Conservation (phyloP, 192 early-diverging fungal species). For the Paraglomus brasilianum region DNA sequence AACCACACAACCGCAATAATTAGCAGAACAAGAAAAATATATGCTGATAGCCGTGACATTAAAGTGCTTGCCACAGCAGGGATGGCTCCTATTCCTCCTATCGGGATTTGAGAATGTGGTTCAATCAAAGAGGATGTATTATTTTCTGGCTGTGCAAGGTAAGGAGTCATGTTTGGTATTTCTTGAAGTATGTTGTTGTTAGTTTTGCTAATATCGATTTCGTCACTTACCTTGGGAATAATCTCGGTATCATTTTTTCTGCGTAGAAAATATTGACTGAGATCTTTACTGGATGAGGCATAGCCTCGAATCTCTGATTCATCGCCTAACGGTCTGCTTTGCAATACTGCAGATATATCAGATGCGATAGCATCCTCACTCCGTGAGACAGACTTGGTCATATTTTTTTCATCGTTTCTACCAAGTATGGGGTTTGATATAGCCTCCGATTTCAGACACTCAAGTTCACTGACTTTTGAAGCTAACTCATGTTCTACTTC, state of each 20-base stretch:
- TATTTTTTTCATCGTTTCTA: conserved; percentile 10
- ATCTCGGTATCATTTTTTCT: conserved; percentile 12
- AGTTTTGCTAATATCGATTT: neutral
- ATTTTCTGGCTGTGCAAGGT: conserved; percentile 8
- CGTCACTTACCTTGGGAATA: conserved; percentile 4
- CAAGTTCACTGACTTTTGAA: neutral
- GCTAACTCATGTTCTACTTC: neutral
- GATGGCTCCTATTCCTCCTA: neutral
- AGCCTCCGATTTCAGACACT: neutral
- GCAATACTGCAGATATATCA: neutral
- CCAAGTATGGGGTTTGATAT: neutral
- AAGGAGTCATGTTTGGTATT: neutral
- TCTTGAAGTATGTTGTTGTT: neutral
- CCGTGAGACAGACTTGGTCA: no score
- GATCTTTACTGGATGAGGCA: conserved; percentile 5
- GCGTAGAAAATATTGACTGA: conserved; percentile 10
- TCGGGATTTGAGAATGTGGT: neutral
- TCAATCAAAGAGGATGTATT: conserved; percentile 5
- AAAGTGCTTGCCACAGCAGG: neutral
- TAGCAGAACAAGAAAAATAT: no score
- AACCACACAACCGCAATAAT: no score
- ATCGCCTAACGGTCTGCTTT: no score
- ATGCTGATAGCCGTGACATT: neutral
- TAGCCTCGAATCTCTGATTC: no score
- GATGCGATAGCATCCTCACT: neutral